Conservation (phyloP, 139 green algal genomes). For the Coelastrella sp. region DNA sequence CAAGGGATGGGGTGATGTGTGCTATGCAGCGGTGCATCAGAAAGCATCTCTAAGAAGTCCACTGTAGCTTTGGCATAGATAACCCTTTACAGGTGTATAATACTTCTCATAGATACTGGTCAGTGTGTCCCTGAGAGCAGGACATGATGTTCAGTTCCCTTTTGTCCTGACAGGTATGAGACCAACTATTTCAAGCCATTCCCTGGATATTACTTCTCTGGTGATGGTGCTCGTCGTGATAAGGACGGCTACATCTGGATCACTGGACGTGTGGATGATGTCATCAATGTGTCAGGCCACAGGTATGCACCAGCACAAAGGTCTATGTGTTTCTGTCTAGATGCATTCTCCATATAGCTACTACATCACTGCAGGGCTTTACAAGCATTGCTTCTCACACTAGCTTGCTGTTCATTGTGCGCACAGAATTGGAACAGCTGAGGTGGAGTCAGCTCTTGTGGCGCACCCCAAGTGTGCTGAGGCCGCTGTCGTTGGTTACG, state of each 20-base stretch:
- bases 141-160: too few species aligned
- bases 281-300: slow-evolving; percentile 96
- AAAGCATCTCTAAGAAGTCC: too few species aligned
- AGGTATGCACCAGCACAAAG: slow-evolving; percentile 12
- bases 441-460: slow-evolving; percentile 94
- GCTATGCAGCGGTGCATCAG: neutral
- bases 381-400: neutral
- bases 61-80: too few species aligned
- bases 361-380: too few species aligned
- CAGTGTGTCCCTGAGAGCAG: too few species aligned
- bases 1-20: neutral
- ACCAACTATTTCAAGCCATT: slow-evolving; percentile 56
- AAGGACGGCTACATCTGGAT: slow-evolving; percentile 85
- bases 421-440: slow-evolving; percentile 54
- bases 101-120: too few species aligned
- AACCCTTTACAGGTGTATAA: too few species aligned
- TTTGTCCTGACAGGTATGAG: too few species aligned
- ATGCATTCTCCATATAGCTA: too few species aligned
- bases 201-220: slow-evolving; percentile 76
- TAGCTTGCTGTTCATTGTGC: neutral
- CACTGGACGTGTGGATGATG: slow-evolving; percentile 95
- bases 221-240: slow-evolving; percentile 75
- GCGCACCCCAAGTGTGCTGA: slow-evolving; percentile 84
- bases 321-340: too few species aligned
- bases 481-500: slow-evolving; percentile 92